Base-by-base conservation (phyloP, 768 basidiomycete genomes). In the Hydnum rufescens region DNA sequence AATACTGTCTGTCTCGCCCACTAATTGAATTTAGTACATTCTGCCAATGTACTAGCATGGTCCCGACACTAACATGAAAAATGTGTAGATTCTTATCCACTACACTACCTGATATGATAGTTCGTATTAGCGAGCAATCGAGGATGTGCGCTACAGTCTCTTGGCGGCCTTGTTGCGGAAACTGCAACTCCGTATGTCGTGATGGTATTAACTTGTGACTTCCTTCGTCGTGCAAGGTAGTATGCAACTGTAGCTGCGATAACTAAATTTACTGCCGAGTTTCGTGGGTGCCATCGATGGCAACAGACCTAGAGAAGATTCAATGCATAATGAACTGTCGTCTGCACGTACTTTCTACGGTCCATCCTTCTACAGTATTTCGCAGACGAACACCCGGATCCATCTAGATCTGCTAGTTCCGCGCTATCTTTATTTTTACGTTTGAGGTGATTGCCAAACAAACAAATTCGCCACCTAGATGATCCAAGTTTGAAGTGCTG, bases 391-490 rank as follows among this genome's bases (percentile, higher is more conserved):
- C 42, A 32, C 1, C 29, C n/a, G 26, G 18, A 34, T 23, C 8
- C 44, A n/a, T n/a, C n/a, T n/a, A n/a, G n/a, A n/a, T 47, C 13
- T 26, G 25, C 0, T 57, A 89, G 95, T 63, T 95, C 89, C 4
- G 92, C 90, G 1, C 95, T 93, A 19, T 79, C 92, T 0, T 72
- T 99, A 3, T 97, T 99, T 64, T 92, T 99, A 48, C 93, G 4
- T 99, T 99, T 61, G 95, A 99, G 61, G 86, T 92, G 54, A 97
- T 99, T 59, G 87, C 97, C 60, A 99, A 97, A 70, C 88, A n/a
- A 97, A 64, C 95, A 99, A 67, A 99, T 99, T 66, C 83, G 90
- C 66, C 77, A 95, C 39, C 68, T 99, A 52, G 95, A 97, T 63
- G 95, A 97, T 4, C 95, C 95, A 13, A 71, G 76, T 57, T 67